Base-by-base conservation (phyloP, 2,329 filamentous ascomycete genomes). In the Colletotrichum tabaci region DNA sequence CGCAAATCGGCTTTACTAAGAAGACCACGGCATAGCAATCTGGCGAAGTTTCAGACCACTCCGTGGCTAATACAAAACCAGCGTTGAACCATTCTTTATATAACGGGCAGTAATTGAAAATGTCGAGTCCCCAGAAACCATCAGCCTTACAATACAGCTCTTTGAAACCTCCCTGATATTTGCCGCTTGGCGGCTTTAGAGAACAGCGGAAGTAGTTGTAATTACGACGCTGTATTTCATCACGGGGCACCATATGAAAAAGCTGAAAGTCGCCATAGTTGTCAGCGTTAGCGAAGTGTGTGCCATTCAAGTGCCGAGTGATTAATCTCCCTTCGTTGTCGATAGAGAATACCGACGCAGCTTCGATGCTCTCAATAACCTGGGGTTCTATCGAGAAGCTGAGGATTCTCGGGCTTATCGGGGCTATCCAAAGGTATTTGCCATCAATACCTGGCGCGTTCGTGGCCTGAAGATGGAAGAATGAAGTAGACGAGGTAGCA, bases 221-320 rank as follows among this genome's bases (percentile, higher is more conserved):
- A 2, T 3, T 6, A 6, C 13, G 53, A 23, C 5, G 2, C 10
- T 57, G 53, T 9, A 57, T 18, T 8, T 40, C 53, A 16, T 26
- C 53, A 26, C 53, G 53, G 6, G 30, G n/a, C 53, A 57, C 38
- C 53, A 35, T 35, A 13, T 57, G 53, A 26, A 57, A 9, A 10
- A 57, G 53, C 38, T 57, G 53, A 30, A 57, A 35, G 53, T n/a
- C 8, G 26, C 21, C 21, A 16, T 18, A 57, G n/a, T 57, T 16
- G 53, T 57, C 53, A 57, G 38, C 38, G 13, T 57, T 57, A n/a
- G 53, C 53, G 53, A 57, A 57, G 15, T 57, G 53, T 18, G 53
- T 57, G 7, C 38, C 53, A 57, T 57, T 57, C 16, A n/a, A 38
- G 26, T 57, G 53, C 15, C 53, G 53, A 18, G 18, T 18, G 26